phyloP scores from a whole-genome alignment of 2,329 filamentous ascomycete genomes.

The Trichoderma koningiopsis region DNA sequence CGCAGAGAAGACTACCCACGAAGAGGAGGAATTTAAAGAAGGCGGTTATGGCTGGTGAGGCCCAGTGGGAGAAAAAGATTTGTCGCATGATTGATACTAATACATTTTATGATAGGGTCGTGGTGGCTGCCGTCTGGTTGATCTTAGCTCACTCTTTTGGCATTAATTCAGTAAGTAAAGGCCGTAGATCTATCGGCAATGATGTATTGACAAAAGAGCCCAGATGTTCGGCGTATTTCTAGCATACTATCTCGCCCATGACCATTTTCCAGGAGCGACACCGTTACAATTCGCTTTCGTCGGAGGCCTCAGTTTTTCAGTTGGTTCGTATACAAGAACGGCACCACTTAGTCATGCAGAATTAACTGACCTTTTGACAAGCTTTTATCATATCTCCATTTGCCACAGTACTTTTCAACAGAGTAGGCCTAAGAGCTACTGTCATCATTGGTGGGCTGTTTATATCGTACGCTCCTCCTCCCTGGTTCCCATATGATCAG shows the following conservation, averaged over 20 bases:
- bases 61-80: background rate
- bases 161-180: background rate
- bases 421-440: background rate
- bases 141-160: conserved; percentile 17
- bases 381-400: background rate
- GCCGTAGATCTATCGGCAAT: background rate
- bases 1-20: background rate
- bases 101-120: background rate
- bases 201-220: background rate
- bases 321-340: conserved; percentile 57
- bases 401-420: background rate
- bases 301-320: conserved; percentile 47
- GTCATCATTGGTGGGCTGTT: conserved; percentile 6
- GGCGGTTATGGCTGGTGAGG: conserved; percentile 18
- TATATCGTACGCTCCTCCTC: background rate
- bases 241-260: conserved; percentile 58
- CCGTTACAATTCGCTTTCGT: conserved; percentile 74
- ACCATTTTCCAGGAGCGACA: conserved; percentile 62
- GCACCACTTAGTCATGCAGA: conserved; percentile 61
- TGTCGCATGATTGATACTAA: background rate
- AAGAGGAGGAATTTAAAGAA: conserved; percentile 7
- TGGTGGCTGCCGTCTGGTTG: background rate
- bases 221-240: conserved; percentile 50
- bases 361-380: conserved; percentile 57
- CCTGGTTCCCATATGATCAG: no score